These are phyloP conservation scores for Boletus sp. DNA, from an alignment of 1,284 basidiomycete species.

Conservation along the genomic window DNA sequence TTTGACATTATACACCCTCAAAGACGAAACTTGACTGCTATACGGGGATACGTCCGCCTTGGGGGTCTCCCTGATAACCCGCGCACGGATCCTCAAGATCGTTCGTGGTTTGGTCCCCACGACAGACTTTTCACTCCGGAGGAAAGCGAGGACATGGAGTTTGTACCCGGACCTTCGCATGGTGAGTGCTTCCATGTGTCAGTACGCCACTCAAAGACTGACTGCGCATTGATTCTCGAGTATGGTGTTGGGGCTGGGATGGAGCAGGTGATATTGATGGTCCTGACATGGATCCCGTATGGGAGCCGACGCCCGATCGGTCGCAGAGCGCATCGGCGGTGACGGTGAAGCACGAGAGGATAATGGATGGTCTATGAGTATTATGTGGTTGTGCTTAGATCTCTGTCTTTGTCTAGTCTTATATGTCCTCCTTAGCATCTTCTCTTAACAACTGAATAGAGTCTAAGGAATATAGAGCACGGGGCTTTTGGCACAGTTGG, in stretches of 20 bases:
- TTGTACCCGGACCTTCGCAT: conserved; percentile 78
- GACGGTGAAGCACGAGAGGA: conserved; percentile 71
- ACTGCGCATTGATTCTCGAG: conserved; percentile 38
- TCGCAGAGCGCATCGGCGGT: conserved; percentile 61
- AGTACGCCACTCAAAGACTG: neutral
- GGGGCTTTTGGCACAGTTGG: conserved; percentile 36
- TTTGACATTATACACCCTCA: conserved; percentile 90
- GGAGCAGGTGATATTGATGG: conserved; percentile 94
- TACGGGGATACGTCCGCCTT: conserved; percentile 84
- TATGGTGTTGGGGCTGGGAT: conserved; percentile 99
- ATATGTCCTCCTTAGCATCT: neutral
- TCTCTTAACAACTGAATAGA: too few species aligned
- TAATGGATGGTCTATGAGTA: conserved; percentile 28
- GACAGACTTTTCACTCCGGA: conserved; percentile 88
- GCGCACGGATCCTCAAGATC: conserved; percentile 89
- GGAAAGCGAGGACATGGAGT: conserved; percentile 73
- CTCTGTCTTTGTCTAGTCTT: conserved; percentile 1
- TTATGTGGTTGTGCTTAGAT: conserved; percentile 18
- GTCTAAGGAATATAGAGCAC: too few species aligned
- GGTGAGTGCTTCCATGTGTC: conserved; percentile 51
- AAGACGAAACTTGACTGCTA: conserved; percentile 86
- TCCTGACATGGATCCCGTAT: conserved; percentile 92
- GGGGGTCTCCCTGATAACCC: conserved; percentile 93
- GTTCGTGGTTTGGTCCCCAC: conserved; percentile 93
- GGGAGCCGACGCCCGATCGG: conserved; percentile 80